Evolutionary conservation across 2,329 filamentous ascomycete species (phyloP).

Genomic region (Hypoxylon sp.): DNA sequence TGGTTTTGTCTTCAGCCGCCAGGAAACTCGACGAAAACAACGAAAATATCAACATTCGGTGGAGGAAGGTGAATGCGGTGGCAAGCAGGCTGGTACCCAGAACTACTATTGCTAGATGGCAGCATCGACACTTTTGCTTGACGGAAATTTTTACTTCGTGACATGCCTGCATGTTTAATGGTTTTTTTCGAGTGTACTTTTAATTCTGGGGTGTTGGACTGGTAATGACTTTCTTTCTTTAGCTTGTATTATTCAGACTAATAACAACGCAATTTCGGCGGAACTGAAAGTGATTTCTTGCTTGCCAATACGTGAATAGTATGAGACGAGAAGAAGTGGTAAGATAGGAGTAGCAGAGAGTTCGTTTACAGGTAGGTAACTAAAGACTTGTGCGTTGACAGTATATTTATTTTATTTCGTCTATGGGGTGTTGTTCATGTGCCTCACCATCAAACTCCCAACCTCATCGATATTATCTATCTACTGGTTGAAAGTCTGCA

Average conservation of each 20-base stretch:
- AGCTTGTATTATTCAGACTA: background rate
- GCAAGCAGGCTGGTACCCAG: background rate
- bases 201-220: background rate
- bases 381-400: too few relatives aligned
- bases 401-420: background rate
- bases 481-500: slow-evolving; percentile 84
- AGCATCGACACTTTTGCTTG: background rate
- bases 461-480: slow-evolving; percentile 71
- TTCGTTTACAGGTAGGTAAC: too few relatives aligned
- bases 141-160: background rate
- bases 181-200: background rate
- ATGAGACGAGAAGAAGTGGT: background rate
- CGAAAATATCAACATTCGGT: background rate
- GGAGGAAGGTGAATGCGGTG: slow-evolving; percentile 5
- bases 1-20: slow-evolving; percentile 2
- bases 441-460: slow-evolving; percentile 88
- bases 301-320: background rate
- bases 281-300: background rate
- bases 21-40: background rate
- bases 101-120: slow-evolving; percentile 2
- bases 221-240: background rate
- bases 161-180: background rate
- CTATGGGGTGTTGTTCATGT: slow-evolving; percentile 64
- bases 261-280: background rate
- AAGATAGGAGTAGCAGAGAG: background rate